These are phyloP conservation scores for Saturnispora halmiae DNA, from an alignment of 805 yeast genomes.

Conservation along the genomic window DNA sequence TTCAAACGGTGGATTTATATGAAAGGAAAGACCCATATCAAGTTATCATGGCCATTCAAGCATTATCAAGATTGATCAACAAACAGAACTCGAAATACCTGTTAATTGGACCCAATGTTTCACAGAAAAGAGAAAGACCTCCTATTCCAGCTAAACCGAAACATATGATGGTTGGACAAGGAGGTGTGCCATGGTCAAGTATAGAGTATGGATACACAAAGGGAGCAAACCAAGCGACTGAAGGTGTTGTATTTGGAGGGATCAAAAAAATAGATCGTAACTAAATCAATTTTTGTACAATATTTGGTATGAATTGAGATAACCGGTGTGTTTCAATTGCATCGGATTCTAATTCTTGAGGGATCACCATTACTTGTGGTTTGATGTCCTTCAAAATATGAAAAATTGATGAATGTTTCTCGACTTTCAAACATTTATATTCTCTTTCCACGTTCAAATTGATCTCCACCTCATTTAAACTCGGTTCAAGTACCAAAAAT, in stretches of 20 bases:
- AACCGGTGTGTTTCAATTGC: not conserved
- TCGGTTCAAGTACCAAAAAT: constrained; percentile 24
- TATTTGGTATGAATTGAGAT: constrained; percentile 1
- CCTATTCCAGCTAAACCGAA: constrained; percentile 48
- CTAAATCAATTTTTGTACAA: not conserved
- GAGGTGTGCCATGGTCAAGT: constrained; percentile 42
- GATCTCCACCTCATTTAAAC: constrained; percentile 13
- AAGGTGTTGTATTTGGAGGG: constrained; percentile 46
- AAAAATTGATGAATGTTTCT: constrained; percentile 41
- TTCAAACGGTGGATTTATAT: constrained; percentile 68
- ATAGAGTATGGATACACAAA: constrained; percentile 51
- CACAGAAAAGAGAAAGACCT: constrained; percentile 34
- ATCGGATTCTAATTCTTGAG: not conserved
- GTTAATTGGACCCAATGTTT: constrained; percentile 50
- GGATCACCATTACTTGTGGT: not conserved
- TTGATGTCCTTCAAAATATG: constrained; percentile 42
- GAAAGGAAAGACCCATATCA: constrained; percentile 72
- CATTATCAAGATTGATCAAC: constrained; percentile 63
- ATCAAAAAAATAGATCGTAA: constrained; percentile 34
- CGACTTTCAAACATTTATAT: constrained; percentile 34
- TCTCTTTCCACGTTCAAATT: constrained; percentile 18
- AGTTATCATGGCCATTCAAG: constrained; percentile 62
- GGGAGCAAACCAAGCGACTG: constrained; percentile 47
- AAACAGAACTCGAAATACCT: constrained; percentile 38
- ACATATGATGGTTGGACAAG: constrained; percentile 28